A percentile compares a stretch with the other conserved stretches of the same genome.
phyloP scores from a whole-genome alignment of 2,329 filamentous ascomycete species.

The Talaromyces funiculosus region DNA sequence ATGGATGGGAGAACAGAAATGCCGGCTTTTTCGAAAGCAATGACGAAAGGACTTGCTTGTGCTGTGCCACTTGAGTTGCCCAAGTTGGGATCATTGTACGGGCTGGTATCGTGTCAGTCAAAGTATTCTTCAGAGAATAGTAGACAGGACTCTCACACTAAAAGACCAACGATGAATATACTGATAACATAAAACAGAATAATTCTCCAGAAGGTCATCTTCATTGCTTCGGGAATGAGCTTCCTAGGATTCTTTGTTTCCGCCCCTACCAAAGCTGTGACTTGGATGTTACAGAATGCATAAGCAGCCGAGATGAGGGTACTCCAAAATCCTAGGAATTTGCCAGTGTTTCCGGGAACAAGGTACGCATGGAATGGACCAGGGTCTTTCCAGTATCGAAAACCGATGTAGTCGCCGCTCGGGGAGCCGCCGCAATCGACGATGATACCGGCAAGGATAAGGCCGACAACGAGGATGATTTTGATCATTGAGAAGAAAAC shows the following conservation, averaged over 20 bases:
- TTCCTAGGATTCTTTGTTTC: conserved; percentile 47
- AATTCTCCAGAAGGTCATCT: conserved; percentile 11
- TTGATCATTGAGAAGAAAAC: not conserved
- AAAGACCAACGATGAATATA: conserved; percentile 12
- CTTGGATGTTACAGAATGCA: conserved; percentile 57
- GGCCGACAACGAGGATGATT: not conserved
- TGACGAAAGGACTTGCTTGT: not conserved
- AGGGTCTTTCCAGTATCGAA: conserved; percentile 63
- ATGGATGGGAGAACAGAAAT: conserved; percentile 35
- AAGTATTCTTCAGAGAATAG: not conserved
- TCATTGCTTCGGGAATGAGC: conserved; percentile 12
- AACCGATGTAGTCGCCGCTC: conserved; percentile 65
- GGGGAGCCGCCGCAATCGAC: conserved; percentile 64
- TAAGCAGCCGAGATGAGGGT: conserved; percentile 43
- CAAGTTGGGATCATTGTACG: not conserved
- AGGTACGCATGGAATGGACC: conserved; percentile 63
- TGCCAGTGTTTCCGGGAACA: conserved; percentile 30
- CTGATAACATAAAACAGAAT: conserved; percentile 12
- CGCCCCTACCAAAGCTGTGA: conserved; percentile 69
- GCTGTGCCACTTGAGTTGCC: not conserved
- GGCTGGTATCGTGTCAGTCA: not conserved
- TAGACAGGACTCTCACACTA: not conserved
- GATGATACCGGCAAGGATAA: conserved; percentile 48
- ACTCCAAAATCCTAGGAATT: not conserved
- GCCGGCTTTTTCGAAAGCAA: not conserved